Evolutionary conservation across 768 basidiomycete species (phyloP).

Genomic region (Pleurotus eryngii): DNA sequence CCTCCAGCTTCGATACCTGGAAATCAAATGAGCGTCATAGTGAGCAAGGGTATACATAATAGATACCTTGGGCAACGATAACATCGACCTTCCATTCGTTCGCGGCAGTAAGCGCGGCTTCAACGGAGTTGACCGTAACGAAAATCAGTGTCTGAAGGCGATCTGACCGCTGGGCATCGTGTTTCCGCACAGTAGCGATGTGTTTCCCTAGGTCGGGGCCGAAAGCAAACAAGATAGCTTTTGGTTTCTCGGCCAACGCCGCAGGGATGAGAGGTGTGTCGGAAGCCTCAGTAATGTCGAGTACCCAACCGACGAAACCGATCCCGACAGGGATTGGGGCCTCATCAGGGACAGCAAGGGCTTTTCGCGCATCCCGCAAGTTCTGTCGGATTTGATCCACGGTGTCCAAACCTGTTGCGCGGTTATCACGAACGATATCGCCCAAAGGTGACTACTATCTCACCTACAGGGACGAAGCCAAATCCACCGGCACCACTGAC

Average conservation of each 20-base stretch:
- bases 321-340: constrained; percentile 49
- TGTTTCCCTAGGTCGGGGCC: constrained; percentile 40
- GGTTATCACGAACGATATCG: background rate
- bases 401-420: constrained; percentile 32
- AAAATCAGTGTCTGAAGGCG: constrained; percentile 30
- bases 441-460: constrained; percentile 14
- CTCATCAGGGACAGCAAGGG: constrained; percentile 21
- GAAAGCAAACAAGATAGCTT: constrained; percentile 53
- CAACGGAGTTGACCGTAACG: constrained; percentile 39
- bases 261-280: constrained; percentile 30
- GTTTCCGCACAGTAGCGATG: constrained; percentile 38
- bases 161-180: constrained; percentile 29
- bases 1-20: constrained; percentile 50
- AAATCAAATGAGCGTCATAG: background rate
- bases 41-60: background rate
- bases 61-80: constrained; percentile 50
- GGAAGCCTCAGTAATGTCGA: constrained; percentile 38
- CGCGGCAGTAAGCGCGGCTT: constrained; percentile 41
- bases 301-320: constrained; percentile 53
- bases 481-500: constrained; percentile 53
- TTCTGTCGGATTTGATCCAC: constrained; percentile 25
- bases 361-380: constrained; percentile 28
- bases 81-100: constrained; percentile 48
- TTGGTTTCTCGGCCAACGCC: constrained; percentile 38
- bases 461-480: constrained; percentile 52